A percentile compares a stretch with the other conserved stretches of the same genome.
Evolutionary conservation across 495 filamentous ascomycete species (phyloP).

Genomic region (Aspergillus wentii): DNA sequence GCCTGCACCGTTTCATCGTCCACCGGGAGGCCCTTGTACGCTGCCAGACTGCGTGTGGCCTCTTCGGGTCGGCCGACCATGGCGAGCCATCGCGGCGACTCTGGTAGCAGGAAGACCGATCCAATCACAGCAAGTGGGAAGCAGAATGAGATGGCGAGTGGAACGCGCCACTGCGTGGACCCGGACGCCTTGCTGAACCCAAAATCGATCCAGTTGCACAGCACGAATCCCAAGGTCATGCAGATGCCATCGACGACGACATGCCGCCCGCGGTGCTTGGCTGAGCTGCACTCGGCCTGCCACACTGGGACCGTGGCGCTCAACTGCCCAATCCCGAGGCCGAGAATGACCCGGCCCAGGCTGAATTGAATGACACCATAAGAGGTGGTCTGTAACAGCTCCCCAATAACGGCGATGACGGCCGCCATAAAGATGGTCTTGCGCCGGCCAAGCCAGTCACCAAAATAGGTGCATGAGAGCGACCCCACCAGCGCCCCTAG

Average conservation of each 20-base stretch:
- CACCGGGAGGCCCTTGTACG: no score
- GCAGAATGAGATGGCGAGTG: constrained; percentile 44
- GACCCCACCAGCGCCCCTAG: no score
- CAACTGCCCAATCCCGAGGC: constrained; percentile 30
- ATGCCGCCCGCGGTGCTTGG: constrained; percentile 21
- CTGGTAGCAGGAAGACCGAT: constrained; percentile 47
- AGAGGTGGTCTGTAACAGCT: no score
- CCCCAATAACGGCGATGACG: no score
- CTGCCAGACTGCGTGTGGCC: no score
- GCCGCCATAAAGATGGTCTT: no score
- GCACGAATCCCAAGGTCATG: constrained; percentile 26
- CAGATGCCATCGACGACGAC: constrained; percentile 28
- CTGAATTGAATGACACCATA: constrained; percentile 20
- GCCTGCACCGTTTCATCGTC: no score
- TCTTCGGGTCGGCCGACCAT: no score
- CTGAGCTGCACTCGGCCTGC: constrained; percentile 29
- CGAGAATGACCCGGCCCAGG: constrained; percentile 34
- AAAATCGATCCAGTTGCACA: constrained; percentile 26
- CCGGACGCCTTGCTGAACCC: constrained; percentile 29
- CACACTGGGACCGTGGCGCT: constrained; percentile 33
- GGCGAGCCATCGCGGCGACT: constrained; percentile 50
- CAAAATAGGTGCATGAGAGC: no score
- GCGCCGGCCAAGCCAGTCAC: no score
- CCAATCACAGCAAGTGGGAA: constrained; percentile 51
- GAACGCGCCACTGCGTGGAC: constrained; percentile 54